A percentile compares a stretch with the other conserved stretches of the same genome.
Evolutionary conservation across 495 filamentous ascomycete species (phyloP).

Genomic region (Xylaria intraflava): DNA sequence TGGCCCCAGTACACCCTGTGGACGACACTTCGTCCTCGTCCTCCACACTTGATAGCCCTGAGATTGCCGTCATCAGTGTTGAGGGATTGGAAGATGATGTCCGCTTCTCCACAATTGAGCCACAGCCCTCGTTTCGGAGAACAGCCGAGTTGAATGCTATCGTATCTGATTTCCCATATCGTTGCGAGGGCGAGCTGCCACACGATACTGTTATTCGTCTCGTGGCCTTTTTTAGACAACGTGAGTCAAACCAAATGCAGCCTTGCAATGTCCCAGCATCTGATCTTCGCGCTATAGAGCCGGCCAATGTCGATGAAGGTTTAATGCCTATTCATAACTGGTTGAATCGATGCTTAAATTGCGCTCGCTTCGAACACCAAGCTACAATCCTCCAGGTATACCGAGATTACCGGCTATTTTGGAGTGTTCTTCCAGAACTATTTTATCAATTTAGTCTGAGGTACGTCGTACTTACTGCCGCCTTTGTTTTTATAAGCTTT

Average conservation of each 20-base stretch:
- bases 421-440: slow-evolving; percentile 20
- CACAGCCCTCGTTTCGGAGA: background rate
- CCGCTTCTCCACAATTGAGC: slow-evolving; percentile 15
- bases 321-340: slow-evolving; percentile 34
- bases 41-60: slow-evolving; percentile 35
- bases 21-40: slow-evolving; percentile 31
- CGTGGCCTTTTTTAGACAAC: slow-evolving; percentile 32
- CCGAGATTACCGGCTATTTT: slow-evolving; percentile 30
- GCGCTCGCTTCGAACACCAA: slow-evolving; percentile 17
- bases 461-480: slow-evolving; percentile 9
- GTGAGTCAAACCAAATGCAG: slow-evolving; percentile 17
- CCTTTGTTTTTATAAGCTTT: background rate
- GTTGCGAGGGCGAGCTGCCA: slow-evolving; percentile 29
- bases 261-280: slow-evolving; percentile 8
- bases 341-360: slow-evolving; percentile 37
- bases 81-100: slow-evolving; percentile 28
- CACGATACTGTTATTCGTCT: slow-evolving; percentile 32
- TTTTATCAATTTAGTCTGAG: slow-evolving; percentile 17
- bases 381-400: slow-evolving; percentile 29
- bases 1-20: slow-evolving; percentile 18
- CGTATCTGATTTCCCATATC: slow-evolving; percentile 37
- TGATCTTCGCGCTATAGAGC: slow-evolving; percentile 22
- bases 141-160: slow-evolving; percentile 6
- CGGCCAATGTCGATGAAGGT: slow-evolving; percentile 31
- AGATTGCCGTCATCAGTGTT: slow-evolving; percentile 26